Conservation (phyloP, 2,329 filamentous ascomycete species). For the Phialophora tarda region DNA sequence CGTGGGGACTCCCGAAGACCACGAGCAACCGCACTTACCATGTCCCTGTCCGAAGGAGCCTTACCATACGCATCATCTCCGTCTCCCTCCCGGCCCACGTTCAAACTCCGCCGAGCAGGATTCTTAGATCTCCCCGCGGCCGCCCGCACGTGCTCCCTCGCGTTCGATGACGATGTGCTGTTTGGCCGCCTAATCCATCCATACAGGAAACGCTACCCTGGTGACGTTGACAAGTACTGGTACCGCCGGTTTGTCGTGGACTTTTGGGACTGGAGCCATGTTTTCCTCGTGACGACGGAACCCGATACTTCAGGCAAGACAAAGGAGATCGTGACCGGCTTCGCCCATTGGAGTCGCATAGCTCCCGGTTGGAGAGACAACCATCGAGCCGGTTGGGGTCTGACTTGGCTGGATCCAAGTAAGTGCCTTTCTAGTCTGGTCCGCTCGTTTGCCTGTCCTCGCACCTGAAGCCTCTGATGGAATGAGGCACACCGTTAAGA, state of each 20-base stretch:
- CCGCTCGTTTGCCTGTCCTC: neutral
- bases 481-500: neutral
- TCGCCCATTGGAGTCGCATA: conserved; percentile 36
- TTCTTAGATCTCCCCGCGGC: conserved; percentile 32
- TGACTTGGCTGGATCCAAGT: conserved; percentile 34
- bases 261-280: conserved; percentile 36
- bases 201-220: conserved; percentile 29
- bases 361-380: conserved; percentile 28
- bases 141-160: conserved; percentile 28
- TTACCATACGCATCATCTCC: neutral
- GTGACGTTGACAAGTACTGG: conserved; percentile 35
- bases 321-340: conserved; percentile 31
- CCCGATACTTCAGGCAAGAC: conserved; percentile 3
- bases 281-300: conserved; percentile 34
- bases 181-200: conserved; percentile 38
- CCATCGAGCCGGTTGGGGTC: conserved; percentile 32
- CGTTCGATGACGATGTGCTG: conserved; percentile 36
- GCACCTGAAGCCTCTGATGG: neutral
- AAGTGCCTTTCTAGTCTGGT: conserved; percentile 16
- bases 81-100: neutral
- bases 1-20: neutral
- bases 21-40: neutral
- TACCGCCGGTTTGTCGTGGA: conserved; percentile 36
- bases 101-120: conserved; percentile 29
- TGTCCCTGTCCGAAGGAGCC: conserved; percentile 2